phyloP scores from a whole-genome alignment of 805 yeast species.

The Candida sithepensis region DNA sequence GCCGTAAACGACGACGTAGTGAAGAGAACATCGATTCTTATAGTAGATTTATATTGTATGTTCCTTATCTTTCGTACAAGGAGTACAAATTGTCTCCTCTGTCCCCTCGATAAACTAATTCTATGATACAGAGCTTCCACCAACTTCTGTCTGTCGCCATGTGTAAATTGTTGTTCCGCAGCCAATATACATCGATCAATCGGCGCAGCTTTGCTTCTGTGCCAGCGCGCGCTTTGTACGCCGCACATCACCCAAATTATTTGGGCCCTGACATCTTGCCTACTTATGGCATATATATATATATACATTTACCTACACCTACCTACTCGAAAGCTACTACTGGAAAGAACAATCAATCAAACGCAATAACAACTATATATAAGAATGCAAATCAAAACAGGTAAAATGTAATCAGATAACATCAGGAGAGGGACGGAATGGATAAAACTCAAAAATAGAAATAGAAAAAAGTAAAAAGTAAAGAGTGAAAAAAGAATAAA shows the following conservation, averaged over 20 bases:
- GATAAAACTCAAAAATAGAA: background rate
- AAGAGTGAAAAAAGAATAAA: background rate
- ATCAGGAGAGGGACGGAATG: background rate
- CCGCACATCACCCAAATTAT: background rate
- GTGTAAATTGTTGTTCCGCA: background rate
- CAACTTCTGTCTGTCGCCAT: too few relatives aligned
- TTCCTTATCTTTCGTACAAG: background rate
- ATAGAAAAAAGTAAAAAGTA: background rate
- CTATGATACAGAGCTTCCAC: too few relatives aligned
- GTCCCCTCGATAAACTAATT: too few relatives aligned
- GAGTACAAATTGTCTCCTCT: too few relatives aligned
- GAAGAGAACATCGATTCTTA: constrained; percentile 20
- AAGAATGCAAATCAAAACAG: background rate
- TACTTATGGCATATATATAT: too few relatives aligned
- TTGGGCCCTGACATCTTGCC: background rate
- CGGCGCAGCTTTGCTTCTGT: background rate
- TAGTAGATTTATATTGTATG: background rate
- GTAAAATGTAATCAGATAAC: background rate
- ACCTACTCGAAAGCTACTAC: background rate
- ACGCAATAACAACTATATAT: background rate
- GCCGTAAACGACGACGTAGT: constrained; percentile 25
- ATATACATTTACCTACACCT: too few relatives aligned
- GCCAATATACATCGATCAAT: background rate
- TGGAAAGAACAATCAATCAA: background rate
- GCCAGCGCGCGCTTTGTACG: too few relatives aligned